A percentile compares a stretch with the other conserved stretches of the same genome.
Evolutionary conservation across 2,329 filamentous ascomycete genomes (phyloP).

Genomic region (Lachnum nothofagi): DNA sequence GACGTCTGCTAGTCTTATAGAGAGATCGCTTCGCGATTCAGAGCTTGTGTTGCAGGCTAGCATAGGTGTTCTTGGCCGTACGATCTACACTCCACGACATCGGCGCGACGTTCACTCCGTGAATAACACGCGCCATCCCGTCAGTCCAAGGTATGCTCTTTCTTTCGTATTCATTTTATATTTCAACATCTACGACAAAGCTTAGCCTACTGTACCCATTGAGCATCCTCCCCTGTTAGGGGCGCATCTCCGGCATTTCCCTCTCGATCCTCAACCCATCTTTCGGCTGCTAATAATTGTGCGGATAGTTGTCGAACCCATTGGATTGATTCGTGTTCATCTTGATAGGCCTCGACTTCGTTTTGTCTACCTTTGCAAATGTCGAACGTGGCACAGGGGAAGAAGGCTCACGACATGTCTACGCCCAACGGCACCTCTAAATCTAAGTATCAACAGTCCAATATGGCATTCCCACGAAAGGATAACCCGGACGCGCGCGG

Average conservation of each 20-base stretch:
- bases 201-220: too few relatives aligned
- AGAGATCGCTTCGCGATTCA: constrained; percentile 18
- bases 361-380: constrained; percentile 6
- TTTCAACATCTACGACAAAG: too few relatives aligned
- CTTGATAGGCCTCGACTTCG: constrained; percentile 1
- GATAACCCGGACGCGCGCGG: constrained; percentile 51
- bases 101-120: constrained; percentile 19
- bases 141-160: constrained; percentile 17
- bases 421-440: constrained; percentile 46
- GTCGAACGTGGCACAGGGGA: constrained; percentile 58
- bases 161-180: background rate
- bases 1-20: constrained; percentile 16
- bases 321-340: constrained; percentile 5
- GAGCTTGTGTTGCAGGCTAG: constrained; percentile 18
- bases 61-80: constrained; percentile 18
- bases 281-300: constrained; percentile 5
- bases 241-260: background rate
- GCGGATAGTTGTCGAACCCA: constrained; percentile 10
- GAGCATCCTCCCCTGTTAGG: background rate
- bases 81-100: constrained; percentile 13
- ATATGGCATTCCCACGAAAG: constrained; percentile 57
- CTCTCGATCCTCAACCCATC: too few relatives aligned
- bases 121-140: constrained; percentile 11
- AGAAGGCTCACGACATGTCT: constrained; percentile 32
- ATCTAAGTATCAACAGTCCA: constrained; percentile 42